Evolutionary conservation across 805 yeast genomes (phyloP), one percentile per base, ranked within the genome.

Genomic region (Monosporozyma yasuniensis): DNA sequence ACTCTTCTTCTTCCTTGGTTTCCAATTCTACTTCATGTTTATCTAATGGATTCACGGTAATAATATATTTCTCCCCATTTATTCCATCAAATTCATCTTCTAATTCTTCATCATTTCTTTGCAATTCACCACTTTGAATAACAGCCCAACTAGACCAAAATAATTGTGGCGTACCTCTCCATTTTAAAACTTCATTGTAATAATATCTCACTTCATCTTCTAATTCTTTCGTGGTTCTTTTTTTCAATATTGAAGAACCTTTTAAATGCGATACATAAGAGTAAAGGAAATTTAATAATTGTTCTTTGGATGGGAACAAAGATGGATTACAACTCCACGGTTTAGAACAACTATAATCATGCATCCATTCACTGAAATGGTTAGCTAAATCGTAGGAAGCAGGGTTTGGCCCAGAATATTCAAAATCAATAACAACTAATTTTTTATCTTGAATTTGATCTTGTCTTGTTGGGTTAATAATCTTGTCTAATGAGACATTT

Each of bases 351-450:
- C 84, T 87, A 64, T 91, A 93, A 70, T 93, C 88, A 46, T 87
- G 77, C 97, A 90, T 93, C 99, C 99, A 91, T 70, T 91, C 99
- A 55, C 86, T 78, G 57, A 93, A 86, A 70, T 93, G 99, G 65
- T 93, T 90, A 12, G 90, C 90, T 50, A 93, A 78, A 64, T 93
- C 99, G 63, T 75, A 87, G 2, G 95, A 96, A 1, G 96, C 88
- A 43, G 82, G 73, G 61, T 90, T 93, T 10, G 95, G 81, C 0
- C 96, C 97, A 0, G 96, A 81, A 66, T 91, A 93, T 69, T 93
- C 99, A 66, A 93, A 93, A 65, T 93, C 99, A 61, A 93, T 93
- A 10, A 93, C 99, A 10, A 87, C 96, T 51, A 91, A 73, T 62
- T 81, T 84, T 44, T 80, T 74, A 66, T 85, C 90, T 59, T 79